These are phyloP conservation scores for Ormosia semicastrata DNA, from an alignment of 306 rosid species.

Conservation along the genomic window DNA sequence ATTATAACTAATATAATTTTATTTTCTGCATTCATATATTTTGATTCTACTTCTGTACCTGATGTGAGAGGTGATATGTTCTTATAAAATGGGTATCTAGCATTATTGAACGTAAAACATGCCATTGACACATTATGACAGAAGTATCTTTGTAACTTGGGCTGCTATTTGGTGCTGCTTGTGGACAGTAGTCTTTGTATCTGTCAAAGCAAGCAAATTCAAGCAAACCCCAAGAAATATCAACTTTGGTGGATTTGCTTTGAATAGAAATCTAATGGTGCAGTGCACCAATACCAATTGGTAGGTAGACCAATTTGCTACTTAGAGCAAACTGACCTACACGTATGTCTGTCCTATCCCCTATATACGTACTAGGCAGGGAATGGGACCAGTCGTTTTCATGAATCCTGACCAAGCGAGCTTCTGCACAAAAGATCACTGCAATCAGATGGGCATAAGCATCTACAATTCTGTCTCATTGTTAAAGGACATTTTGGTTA, in stretches of 20 bases:
- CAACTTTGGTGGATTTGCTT: conserved; percentile 32
- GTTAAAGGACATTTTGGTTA: conserved; percentile 61
- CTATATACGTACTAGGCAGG: conserved; percentile 26
- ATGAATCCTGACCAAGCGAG: conserved; percentile 47
- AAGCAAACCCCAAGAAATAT: conserved; percentile 30
- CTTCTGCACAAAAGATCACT: conserved; percentile 49
- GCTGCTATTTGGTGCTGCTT: conserved; percentile 14
- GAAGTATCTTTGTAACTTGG: conserved; percentile 33
- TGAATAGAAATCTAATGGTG: conserved; percentile 33
- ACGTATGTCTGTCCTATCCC: conserved; percentile 33
- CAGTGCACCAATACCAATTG: conserved; percentile 14
- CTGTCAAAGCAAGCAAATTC: conserved; percentile 21
- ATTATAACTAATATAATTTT: no score
- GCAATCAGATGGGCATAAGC: conserved; percentile 54
- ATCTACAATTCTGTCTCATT: conserved; percentile 52
- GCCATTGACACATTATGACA: conserved; percentile 29
- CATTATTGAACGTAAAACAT: neutral
- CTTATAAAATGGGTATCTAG: no score
- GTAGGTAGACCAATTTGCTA: conserved; percentile 41
- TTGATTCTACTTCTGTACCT: neutral
- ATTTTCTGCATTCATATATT: no score
- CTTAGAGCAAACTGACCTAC: conserved; percentile 41
- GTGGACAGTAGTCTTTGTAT: conserved; percentile 39
- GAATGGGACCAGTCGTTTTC: conserved; percentile 46
- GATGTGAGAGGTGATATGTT: neutral